These are phyloP conservation scores for Elsinoe fawcettii DNA, from an alignment of 2,329 filamentous ascomycete species.

Conservation along the genomic window DNA sequence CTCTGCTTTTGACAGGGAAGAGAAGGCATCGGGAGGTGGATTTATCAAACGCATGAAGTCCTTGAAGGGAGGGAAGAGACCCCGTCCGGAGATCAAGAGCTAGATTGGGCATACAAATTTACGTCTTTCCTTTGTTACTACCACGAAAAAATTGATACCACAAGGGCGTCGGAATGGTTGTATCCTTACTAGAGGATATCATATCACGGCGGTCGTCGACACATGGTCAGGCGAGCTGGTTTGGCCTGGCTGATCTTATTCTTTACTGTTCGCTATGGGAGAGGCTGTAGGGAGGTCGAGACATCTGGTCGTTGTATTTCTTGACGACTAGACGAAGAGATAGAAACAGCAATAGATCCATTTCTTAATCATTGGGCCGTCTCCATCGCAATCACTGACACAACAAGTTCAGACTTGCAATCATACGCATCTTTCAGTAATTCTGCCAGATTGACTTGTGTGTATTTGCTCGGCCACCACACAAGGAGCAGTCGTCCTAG, in stretches of 20 bases:
- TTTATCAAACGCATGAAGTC: conserved; percentile 76
- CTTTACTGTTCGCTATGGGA: background rate
- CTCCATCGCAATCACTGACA: too few relatives aligned
- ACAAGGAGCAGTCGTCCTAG: too few relatives aligned
- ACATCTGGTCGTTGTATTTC: background rate
- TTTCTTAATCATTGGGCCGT: background rate
- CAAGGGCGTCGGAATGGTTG: background rate
- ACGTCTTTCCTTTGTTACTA: conserved; percentile 4
- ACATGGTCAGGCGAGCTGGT: conserved; percentile 11
- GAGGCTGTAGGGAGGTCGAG: background rate
- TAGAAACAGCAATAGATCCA: conserved; percentile 10
- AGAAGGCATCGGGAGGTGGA: conserved; percentile 47
- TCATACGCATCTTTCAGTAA: too few relatives aligned
- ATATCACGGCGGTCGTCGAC: background rate
- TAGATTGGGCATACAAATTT: background rate
- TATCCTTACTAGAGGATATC: background rate
- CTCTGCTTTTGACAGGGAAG: conserved; percentile 26
- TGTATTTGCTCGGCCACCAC: too few relatives aligned
- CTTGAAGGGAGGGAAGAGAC: conserved; percentile 61
- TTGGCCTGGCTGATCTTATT: background rate
- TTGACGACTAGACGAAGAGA: background rate
- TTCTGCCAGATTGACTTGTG: too few relatives aligned
- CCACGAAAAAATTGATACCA: conserved; percentile 10
- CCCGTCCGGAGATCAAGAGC: conserved; percentile 27
- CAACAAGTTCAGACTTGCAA: too few relatives aligned